phyloP scores from a whole-genome alignment of 2,329 filamentous ascomycete genomes.

The Alternaria infectoria region DNA sequence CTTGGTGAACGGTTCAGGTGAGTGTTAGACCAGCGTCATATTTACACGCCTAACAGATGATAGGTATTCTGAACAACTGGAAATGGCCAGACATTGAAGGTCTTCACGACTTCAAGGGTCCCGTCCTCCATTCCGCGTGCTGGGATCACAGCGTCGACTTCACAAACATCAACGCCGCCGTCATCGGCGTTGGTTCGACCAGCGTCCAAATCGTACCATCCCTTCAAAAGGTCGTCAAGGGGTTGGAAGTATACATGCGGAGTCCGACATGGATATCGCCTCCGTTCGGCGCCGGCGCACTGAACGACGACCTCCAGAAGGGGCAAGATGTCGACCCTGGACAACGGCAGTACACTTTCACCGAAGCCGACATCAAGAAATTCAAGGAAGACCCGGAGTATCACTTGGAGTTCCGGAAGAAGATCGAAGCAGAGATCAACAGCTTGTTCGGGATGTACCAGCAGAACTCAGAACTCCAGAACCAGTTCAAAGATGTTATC shows the following conservation, averaged over 20 bases:
- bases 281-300: constrained; percentile 46
- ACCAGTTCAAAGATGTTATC: constrained; percentile 50
- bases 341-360: constrained; percentile 53
- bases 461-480: constrained; percentile 54
- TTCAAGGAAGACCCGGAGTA: constrained; percentile 65
- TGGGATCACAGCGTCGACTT: constrained; percentile 52
- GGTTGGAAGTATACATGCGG: constrained; percentile 47
- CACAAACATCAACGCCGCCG: constrained; percentile 35
- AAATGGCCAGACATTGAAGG: constrained; percentile 54
- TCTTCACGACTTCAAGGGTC: constrained; percentile 51
- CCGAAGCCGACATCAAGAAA: constrained; percentile 61
- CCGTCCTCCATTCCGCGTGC: constrained; percentile 52
- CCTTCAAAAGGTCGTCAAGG: constrained; percentile 46
- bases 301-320: constrained; percentile 42
- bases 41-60: constrained; percentile 45
- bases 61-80: constrained; percentile 53
- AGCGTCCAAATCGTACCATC: constrained; percentile 47
- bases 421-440: constrained; percentile 59
- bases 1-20: constrained; percentile 54
- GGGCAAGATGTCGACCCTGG: constrained; percentile 49
- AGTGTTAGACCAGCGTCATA: not conserved
- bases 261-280: constrained; percentile 51
- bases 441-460: constrained; percentile 60
- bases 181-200: constrained; percentile 45
- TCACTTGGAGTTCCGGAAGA: constrained; percentile 57